Evolutionary conservation across 2,329 filamentous ascomycete species (phyloP), one percentile per base, ranked within the genome.

Genomic region (Mycosphaerelloides madeirae): DNA sequence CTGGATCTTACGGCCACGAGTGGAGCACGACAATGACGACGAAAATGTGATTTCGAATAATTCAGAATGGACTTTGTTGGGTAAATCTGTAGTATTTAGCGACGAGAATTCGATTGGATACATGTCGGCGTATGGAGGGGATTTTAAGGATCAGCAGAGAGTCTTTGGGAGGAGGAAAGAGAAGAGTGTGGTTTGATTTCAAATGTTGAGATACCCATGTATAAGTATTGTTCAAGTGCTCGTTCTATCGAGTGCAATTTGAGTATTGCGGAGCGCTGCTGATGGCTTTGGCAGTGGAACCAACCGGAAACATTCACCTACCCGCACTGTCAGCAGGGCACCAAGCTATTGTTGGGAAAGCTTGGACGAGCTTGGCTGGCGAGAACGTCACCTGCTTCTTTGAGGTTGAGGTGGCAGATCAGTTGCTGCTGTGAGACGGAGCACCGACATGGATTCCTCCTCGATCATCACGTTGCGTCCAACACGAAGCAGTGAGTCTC

Each of bases 81-180:
- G 61, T 3, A 71, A 71, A 54, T 62, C 62, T 2, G 60, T 65
- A 2, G 45, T 71, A 6, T 70, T 71, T 57, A 65, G 64, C 14
- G 68, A 69, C 43, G 59, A 63, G 43, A 20, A 50, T 6, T 60
- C 56, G 8, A 51, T 59, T 40, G 47, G 53, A 37, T 43, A 54
- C 18, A 46, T 61, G 43, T 44, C 55, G 19, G 41, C 35, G 6
- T 46, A 49, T 31, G 41, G 44, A n/a, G 57, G 52, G 12, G 50
- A 46, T 44, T 48, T 47, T 36, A 43, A 49, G 16, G 53, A 56
- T 8, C 43, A 44, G 15, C 53, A 54, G 31, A 54, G 36, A 29
- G 47, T 56, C n/a, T 54, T 43, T 49, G 53, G 53, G 14, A 37
- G 53, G 29, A 18, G 16, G 16, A 13, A 15, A 7, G 33, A 25